Conservation (phyloP, 148 eudicot genomes). For the Vaccinium darrowii region DNA sequence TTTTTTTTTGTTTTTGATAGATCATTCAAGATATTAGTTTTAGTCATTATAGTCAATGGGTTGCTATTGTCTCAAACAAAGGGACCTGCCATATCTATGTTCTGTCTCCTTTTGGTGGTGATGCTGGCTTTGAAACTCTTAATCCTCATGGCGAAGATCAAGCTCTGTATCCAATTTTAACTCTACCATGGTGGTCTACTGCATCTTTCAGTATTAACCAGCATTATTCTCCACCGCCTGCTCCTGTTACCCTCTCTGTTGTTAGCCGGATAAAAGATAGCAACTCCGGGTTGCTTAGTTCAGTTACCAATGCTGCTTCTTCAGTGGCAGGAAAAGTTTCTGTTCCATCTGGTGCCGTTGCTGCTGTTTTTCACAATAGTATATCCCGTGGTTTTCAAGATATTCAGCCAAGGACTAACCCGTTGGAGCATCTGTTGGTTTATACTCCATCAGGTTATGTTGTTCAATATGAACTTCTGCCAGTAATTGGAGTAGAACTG, state of each 20-base stretch:
- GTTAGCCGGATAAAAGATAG: constrained; percentile 38
- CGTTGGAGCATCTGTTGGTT: constrained; percentile 42
- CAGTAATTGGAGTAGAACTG: constrained; percentile 24
- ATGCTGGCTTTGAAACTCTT: constrained; percentile 30
- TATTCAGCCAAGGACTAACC: constrained; percentile 17
- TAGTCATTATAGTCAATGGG: constrained; percentile 45
- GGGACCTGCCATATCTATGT: constrained; percentile 46
- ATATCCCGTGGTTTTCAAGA: constrained; percentile 11
- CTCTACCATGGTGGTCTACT: constrained; percentile 44
- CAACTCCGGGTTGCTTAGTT: constrained; percentile 36
- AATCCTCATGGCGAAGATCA: constrained; percentile 27
- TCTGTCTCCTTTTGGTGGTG: constrained; percentile 47
- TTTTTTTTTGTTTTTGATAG: constrained; percentile 20
- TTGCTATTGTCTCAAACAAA: constrained; percentile 37
- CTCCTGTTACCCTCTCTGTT: constrained; percentile 43
- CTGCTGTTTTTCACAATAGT: constrained; percentile 47
- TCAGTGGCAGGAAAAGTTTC: constrained; percentile 39
- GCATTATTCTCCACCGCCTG: constrained; percentile 32
- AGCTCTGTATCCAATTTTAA: constrained; percentile 23
- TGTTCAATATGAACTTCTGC: constrained; percentile 43
- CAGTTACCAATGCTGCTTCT: constrained; percentile 41
- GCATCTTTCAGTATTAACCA: constrained; percentile 29
- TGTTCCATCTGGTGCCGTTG: constrained; percentile 41
- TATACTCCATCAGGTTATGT: constrained; percentile 48
- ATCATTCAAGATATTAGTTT: constrained; percentile 48